Conservation (phyloP, 2,329 filamentous ascomycete species). For the Nannizziopsis arthrosporioides region DNA sequence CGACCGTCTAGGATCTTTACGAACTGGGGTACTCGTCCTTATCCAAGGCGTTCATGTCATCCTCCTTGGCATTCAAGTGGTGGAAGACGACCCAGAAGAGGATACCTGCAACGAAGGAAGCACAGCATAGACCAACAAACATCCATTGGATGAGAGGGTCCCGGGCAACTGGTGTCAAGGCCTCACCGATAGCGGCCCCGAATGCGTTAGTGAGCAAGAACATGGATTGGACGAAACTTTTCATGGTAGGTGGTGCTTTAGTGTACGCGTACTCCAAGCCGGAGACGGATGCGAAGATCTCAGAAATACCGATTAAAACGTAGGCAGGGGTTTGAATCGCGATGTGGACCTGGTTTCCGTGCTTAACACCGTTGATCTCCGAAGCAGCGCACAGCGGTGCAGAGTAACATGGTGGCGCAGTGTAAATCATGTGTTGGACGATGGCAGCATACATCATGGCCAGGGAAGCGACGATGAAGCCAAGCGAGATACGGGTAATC, state of each 20-base stretch:
- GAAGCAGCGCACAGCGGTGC: slow-evolving; percentile 27
- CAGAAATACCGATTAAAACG: slow-evolving; percentile 39
- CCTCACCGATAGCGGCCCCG: slow-evolving; percentile 48
- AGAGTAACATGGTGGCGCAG: slow-evolving; percentile 42
- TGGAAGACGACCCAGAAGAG: slow-evolving; percentile 45
- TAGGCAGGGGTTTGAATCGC: slow-evolving; percentile 37
- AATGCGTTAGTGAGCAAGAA: slow-evolving; percentile 49
- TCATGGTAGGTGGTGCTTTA: slow-evolving; percentile 59
- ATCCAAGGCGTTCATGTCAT: slow-evolving; percentile 41
- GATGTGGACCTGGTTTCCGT: slow-evolving; percentile 35
- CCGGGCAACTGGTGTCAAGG: slow-evolving; percentile 48
- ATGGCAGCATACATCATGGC: slow-evolving; percentile 52
- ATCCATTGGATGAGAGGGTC: slow-evolving; percentile 58
- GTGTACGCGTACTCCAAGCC: slow-evolving; percentile 63
- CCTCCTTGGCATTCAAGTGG: slow-evolving; percentile 39
- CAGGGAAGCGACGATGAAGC: slow-evolving; percentile 54
- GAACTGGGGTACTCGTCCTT: slow-evolving; percentile 20
- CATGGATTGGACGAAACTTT: slow-evolving; percentile 48
- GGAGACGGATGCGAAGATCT: slow-evolving; percentile 54
- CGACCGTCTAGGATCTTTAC: not conserved
- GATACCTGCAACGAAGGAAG: slow-evolving; percentile 39
- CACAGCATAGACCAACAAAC: slow-evolving; percentile 47
- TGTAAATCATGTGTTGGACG: slow-evolving; percentile 47
- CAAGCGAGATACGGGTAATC: slow-evolving; percentile 61
- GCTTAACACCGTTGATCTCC: slow-evolving; percentile 22